A percentile compares a stretch with the other conserved stretches of the same genome.
These are phyloP conservation scores for Fusarium chuoi DNA, from an alignment of 2,329 filamentous ascomycete species.

Conservation along the genomic window DNA sequence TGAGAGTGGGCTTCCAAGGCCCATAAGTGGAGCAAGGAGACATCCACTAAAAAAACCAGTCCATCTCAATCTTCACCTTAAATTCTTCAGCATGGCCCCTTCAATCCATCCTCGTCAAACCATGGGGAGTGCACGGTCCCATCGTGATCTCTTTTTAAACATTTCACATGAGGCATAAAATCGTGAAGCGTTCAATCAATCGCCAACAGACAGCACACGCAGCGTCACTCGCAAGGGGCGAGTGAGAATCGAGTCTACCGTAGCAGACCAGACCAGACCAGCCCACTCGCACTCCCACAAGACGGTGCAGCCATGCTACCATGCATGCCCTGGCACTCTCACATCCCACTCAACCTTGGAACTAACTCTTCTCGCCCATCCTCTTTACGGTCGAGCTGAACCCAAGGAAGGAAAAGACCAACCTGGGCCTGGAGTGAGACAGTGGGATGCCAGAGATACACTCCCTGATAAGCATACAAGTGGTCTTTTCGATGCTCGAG, in stretches of 20 bases:
- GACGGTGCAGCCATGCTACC: conserved; percentile 35
- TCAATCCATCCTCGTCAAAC: not conserved
- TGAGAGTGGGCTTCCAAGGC: conserved; percentile 13
- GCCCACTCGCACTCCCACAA: conserved; percentile 25
- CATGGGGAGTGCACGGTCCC: conserved; percentile 20
- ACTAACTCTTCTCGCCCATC: conserved; percentile 27
- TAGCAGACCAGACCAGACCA: conserved; percentile 1
- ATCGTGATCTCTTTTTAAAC: conserved; percentile 10
- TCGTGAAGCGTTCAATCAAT: not conserved
- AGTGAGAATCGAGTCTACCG: not conserved
- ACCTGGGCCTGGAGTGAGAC: not conserved
- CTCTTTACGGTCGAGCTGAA: conserved; percentile 23
- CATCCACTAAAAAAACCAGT: conserved; percentile 41
- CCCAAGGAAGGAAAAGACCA: not conserved
- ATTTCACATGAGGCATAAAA: conserved; percentile 30
- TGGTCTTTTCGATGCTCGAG: not conserved
- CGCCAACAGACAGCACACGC: not conserved
- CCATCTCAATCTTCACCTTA: conserved; percentile 33
- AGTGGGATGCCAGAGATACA: conserved; percentile 10
- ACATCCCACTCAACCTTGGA: conserved; percentile 34
- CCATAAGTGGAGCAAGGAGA: conserved; percentile 26
- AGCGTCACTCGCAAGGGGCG: not conserved
- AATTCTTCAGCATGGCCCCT: conserved; percentile 18
- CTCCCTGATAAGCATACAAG: conserved; percentile 27
- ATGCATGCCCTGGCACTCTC: conserved; percentile 25